A percentile compares a stretch with the other conserved stretches of the same genome.
Evolutionary conservation across 2,329 filamentous ascomycete species (phyloP).

Genomic region (Trichoderma pleuroti): DNA sequence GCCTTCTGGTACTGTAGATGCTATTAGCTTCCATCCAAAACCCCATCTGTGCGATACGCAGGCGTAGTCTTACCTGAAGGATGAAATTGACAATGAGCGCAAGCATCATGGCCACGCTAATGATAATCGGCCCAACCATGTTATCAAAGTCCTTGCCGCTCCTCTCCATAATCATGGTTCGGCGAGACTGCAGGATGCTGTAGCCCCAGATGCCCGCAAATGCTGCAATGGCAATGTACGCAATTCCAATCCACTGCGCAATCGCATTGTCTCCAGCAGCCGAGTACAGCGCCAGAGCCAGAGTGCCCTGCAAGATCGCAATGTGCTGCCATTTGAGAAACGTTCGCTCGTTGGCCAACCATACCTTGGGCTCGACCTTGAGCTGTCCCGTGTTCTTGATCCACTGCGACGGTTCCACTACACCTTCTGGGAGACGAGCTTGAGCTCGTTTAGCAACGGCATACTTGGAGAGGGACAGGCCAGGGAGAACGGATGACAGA

Average conservation of each 20-base stretch:
- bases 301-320: constrained; percentile 75
- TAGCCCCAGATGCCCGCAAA: constrained; percentile 89
- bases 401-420: constrained; percentile 79
- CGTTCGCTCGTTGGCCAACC: constrained; percentile 96
- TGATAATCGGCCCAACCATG: constrained; percentile 75
- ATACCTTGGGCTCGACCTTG: constrained; percentile 95
- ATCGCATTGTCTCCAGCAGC: constrained; percentile 77
- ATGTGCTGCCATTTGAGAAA: constrained; percentile 99
- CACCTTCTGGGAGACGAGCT: constrained; percentile 71
- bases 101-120: constrained; percentile 73
- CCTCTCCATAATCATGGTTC: constrained; percentile 74
- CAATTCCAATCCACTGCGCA: constrained; percentile 73
- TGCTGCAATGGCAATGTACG: constrained; percentile 76
- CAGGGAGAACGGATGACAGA: constrained; percentile 72
- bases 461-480: constrained; percentile 78
- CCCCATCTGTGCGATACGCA: neutral
- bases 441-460: constrained; percentile 54
- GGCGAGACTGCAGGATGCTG: constrained; percentile 70
- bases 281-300: constrained; percentile 84
- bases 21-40: constrained; percentile 2
- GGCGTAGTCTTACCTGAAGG: constrained; percentile 64
- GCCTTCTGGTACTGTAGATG: constrained; percentile 33
- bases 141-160: constrained; percentile 95
- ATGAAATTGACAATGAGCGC: constrained; percentile 84
- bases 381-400: constrained; percentile 93